Base-by-base conservation (phyloP, 2,329 filamentous ascomycete species). In the Paecilomyces sp. region DNA sequence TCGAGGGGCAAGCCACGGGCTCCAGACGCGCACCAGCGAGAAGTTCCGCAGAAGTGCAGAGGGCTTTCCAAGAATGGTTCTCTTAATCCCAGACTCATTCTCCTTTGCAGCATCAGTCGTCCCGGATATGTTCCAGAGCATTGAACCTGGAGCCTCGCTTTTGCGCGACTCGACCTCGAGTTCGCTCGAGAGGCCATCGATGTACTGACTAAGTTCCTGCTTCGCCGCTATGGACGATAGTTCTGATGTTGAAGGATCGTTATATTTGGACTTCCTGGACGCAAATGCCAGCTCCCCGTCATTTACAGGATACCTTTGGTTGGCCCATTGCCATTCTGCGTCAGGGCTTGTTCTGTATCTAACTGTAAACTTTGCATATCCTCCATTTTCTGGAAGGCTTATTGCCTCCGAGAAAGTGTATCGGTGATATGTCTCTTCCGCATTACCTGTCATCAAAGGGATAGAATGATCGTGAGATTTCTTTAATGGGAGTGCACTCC, bases 1-100 rank as follows among this genome's bases (percentile, higher is more conserved):
- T 47, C 91, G 81, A n/a, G 93, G 93, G 7, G 89, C 91, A 11
- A 96, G 78, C 93, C 93, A 97, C 1, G 92, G 88, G 34, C 83
- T 83, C 85, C 88, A 94, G 3, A 90, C 79, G 18, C 92, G 85
- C 4, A 95, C 87, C 12, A 96, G 76, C 7, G 90, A 86, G 71
- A 96, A 93, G 86, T 91, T 96, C 66, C 89, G 87, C 69, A 83
- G 82, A 56, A 84, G 75, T 51, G 83, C 82, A 67, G 83, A 87
- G 0, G 90, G 88, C 1, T 77, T 75, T 0, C 91, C 91, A 0
- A 95, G 74, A 1, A 77, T 74, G 31, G 86, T 71, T 55, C 81
- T 77, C 31, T 80, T 82, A 58, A 81, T 80, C 0, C 83, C 79
- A 3, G 91, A 89, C 3, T 79, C 71, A 0, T 80, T 83, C 22